Evolutionary conservation across 1,139 yeast species (phyloP), one percentile per base, ranked within the genome.

Genomic region (Saccharomyces pastorianus): DNA sequence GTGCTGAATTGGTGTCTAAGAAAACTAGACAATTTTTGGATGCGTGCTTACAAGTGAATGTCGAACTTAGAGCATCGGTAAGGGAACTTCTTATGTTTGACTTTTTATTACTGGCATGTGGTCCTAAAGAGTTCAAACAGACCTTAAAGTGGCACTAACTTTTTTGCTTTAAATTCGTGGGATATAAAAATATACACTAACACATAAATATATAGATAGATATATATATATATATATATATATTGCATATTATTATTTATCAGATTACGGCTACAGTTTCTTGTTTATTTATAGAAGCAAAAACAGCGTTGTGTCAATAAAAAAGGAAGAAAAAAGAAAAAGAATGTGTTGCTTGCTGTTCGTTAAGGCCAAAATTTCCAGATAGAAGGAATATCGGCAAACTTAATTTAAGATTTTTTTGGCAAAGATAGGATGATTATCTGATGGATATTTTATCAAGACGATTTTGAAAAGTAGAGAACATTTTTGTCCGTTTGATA

Each of bases 31-130:
- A 85, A 64, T 91, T 91, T 67, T 76, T 91, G 67, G 83, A 93
- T 50, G 89, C 89, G 52, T 91, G 98, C 73, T 76, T 91, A 46
- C 90, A 96, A 71, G 97, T 91, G 49, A 96, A 91, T 71, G 96
- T 90, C 52, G 80, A 86, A 64, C 87, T 84, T 65, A 79, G 98
- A 64, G 96, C 97, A 1, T 80, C 85, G 44, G 87, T 96, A 3
- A 89, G 85, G 63, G 96, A 90, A 68, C 76, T 91, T 54, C 74
- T 91, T 49, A 81, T 81, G 58, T 96, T 89, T 67, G 82, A 84
- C 52, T 91, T 91, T 70, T 80, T 91, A 41, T 66, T 76, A 59
- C 81, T 80, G 69, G 84, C 90, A 20, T 88, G 95, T 59, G 76
- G 78, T 27, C 75, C 85, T 48, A 79, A 77, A 32, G 85, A 82